Conservation (phyloP, 2,329 filamentous ascomycete species). For the Epichloe elymi region DNA sequence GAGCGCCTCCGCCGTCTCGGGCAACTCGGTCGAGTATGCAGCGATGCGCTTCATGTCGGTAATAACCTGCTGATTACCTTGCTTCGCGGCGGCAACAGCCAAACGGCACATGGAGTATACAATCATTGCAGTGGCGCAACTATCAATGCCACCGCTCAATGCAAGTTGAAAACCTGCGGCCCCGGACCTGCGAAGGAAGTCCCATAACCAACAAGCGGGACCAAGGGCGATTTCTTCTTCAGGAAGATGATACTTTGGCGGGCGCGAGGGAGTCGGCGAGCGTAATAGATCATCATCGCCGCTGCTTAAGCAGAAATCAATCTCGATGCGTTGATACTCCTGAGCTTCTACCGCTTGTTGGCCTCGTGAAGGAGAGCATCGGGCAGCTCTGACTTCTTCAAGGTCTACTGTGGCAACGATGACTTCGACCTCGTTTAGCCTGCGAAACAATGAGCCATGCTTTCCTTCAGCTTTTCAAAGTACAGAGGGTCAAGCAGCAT, state of each 20-base stretch:
- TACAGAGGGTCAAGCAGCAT: slow-evolving; percentile 28
- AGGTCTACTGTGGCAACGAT: slow-evolving; percentile 53
- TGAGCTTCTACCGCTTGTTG: slow-evolving; percentile 7
- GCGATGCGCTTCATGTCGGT: slow-evolving; percentile 13
- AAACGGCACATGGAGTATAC: slow-evolving; percentile 39
- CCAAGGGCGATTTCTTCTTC: slow-evolving; percentile 56
- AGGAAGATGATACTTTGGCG: slow-evolving; percentile 42
- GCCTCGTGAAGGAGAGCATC: slow-evolving; percentile 3
- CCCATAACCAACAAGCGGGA: slow-evolving; percentile 54
- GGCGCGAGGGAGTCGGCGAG: slow-evolving; percentile 27
- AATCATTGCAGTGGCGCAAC: slow-evolving; percentile 29
- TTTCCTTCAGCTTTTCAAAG: background rate
- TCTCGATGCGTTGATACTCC: slow-evolving; percentile 9
- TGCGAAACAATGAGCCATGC: background rate
- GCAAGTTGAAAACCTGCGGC: slow-evolving; percentile 43
- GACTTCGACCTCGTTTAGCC: slow-evolving; percentile 38
- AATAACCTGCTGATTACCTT: slow-evolving; percentile 14
- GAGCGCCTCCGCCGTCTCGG: slow-evolving; percentile 43
- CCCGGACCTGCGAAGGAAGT: slow-evolving; percentile 39
- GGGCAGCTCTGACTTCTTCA: slow-evolving; percentile 46
- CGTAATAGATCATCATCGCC: slow-evolving; percentile 18
- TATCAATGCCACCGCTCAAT: slow-evolving; percentile 43
- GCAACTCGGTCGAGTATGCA: slow-evolving; percentile 25
- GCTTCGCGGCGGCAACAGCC: slow-evolving; percentile 37
- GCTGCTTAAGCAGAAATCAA: slow-evolving; percentile 4